These are phyloP conservation scores for Paramecium sexaurelia DNA, from an alignment of 73 alveolate species.

Conservation along the genomic window DNA sequence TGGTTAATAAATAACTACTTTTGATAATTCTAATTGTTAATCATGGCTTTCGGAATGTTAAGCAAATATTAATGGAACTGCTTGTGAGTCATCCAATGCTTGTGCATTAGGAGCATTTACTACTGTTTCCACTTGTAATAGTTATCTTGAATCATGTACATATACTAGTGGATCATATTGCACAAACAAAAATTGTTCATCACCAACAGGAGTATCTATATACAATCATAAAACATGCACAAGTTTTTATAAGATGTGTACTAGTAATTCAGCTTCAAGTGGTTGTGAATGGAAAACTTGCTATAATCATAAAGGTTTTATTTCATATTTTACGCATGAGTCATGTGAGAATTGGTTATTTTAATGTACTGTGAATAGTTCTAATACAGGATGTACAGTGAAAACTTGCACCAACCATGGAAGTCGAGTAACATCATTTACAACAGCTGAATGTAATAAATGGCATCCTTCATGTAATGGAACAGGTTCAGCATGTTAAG, in stretches of 20 bases:
- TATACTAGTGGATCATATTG: not conserved
- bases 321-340: not conserved
- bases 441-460: not conserved
- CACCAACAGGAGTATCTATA: not conserved
- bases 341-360: not conserved
- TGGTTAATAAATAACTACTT: not conserved
- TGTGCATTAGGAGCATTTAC: constrained; percentile 12
- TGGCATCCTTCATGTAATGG: constrained; percentile 46
- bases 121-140: not conserved
- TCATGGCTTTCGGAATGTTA: not conserved
- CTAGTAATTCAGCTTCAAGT: not conserved
- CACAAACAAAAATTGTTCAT: not conserved
- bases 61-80: not conserved
- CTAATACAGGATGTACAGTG: not conserved
- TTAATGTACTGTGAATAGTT: not conserved
- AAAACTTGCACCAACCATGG: constrained; percentile 30
- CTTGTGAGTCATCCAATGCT: not conserved
- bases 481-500: not conserved
- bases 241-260: not conserved
- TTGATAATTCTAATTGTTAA: not conserved
- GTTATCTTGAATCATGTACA: not conserved
- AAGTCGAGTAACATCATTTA: not conserved
- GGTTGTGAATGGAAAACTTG: constrained; percentile 13
- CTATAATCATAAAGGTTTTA: constrained; percentile 8
- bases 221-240: constrained; percentile 3